A percentile compares a stretch with the other conserved stretches of the same genome.
These are phyloP conservation scores for Albizia julibrissin DNA, from an alignment of 306 rosid genomes.

Conservation along the genomic window DNA sequence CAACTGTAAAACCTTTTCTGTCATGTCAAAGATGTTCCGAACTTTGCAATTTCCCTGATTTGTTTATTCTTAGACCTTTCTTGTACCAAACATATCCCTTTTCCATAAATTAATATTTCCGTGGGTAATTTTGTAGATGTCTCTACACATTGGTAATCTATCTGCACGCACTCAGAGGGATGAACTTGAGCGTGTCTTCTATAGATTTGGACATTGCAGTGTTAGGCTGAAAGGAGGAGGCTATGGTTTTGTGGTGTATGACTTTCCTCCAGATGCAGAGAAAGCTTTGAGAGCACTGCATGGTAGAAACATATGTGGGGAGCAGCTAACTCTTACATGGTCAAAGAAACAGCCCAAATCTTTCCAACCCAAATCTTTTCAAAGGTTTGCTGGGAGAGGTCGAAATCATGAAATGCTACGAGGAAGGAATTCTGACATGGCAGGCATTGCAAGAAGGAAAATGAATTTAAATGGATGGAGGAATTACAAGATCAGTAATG, in stretches of 20 bases:
- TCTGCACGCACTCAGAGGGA: slow-evolving; percentile 47
- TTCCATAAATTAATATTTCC: not conserved
- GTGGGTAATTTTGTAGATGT: slow-evolving; percentile 49
- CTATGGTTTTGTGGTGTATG: slow-evolving; percentile 65
- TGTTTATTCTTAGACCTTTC: not conserved
- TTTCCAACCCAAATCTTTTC: slow-evolving; percentile 41
- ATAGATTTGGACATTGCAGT: slow-evolving; percentile 56
- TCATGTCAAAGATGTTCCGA: not conserved
- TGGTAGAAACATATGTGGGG: slow-evolving; percentile 62
- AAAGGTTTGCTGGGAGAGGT: slow-evolving; percentile 40
- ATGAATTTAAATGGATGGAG: slow-evolving; percentile 37
- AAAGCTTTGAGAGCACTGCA: slow-evolving; percentile 60
- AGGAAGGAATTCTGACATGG: slow-evolving; percentile 33
- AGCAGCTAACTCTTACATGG: slow-evolving; percentile 53
- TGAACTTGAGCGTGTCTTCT: slow-evolving; percentile 53
- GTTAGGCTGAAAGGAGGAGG: slow-evolving; percentile 58
- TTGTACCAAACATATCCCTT: not conserved
- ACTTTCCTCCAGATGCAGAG: slow-evolving; percentile 49
- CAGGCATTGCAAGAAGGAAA: slow-evolving; percentile 38
- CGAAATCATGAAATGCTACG: slow-evolving; percentile 30
- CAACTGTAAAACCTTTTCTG: not conserved
- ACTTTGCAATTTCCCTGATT: not conserved
- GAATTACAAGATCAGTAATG: slow-evolving; percentile 30
- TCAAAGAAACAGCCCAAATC: slow-evolving; percentile 58
- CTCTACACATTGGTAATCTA: slow-evolving; percentile 61